Conservation (phyloP, 129 eudicot genomes). For the Flaveria robusta region DNA sequence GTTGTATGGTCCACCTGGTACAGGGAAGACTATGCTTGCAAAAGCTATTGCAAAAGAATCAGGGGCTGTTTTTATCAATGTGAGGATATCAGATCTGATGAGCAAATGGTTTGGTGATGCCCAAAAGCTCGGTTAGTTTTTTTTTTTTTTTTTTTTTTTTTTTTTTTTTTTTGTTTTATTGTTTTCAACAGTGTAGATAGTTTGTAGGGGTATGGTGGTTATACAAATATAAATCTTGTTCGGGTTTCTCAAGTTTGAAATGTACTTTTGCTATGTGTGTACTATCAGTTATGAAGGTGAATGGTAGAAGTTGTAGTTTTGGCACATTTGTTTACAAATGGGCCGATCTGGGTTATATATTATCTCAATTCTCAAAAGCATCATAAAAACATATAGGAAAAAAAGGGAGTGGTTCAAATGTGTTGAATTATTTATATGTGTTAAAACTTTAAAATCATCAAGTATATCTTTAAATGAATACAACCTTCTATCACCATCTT, state of each 20-base stretch:
- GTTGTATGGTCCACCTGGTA: constrained; percentile 92
- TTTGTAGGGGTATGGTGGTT: constrained; percentile 16
- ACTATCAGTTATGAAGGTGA: neutral
- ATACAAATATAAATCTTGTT: neutral
- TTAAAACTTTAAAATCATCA: neutral
- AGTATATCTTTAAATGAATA: neutral
- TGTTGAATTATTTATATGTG: neutral
- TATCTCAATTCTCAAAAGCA: constrained; percentile 3
- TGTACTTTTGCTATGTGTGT: constrained; percentile 2
- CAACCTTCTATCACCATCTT: neutral
- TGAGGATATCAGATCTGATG: constrained; percentile 80
- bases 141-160: too few relatives aligned
- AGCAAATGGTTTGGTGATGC: constrained; percentile 99
- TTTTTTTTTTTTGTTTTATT: neutral
- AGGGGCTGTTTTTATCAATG: constrained; percentile 91
- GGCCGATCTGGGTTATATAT: neutral
- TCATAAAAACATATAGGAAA: neutral
- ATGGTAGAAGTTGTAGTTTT: neutral
- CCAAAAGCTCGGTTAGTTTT: constrained; percentile 72
- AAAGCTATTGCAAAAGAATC: constrained; percentile 96
- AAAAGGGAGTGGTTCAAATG: neutral
- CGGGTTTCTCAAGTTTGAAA: neutral
- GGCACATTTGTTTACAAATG: neutral
- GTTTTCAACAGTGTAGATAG: neutral
- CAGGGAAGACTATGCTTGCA: constrained; percentile 97